Conservation (phyloP, 768 basidiomycete genomes). For the Lactifluus piperatus region DNA sequence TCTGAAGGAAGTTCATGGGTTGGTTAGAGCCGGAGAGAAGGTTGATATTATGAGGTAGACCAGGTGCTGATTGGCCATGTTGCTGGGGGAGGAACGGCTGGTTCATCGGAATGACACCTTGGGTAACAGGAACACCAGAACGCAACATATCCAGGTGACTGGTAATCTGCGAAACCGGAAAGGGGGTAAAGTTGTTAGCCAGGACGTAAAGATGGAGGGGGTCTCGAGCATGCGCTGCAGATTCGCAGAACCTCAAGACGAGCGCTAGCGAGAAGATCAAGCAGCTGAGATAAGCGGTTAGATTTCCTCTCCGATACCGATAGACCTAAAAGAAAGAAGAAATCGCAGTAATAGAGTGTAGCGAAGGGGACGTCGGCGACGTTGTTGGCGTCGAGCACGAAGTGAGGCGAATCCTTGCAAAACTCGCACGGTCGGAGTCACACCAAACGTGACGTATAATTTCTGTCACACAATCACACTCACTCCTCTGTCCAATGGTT, state of each 20-base stretch:
- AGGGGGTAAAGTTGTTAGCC: slow-evolving; percentile 7
- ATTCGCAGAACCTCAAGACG: slow-evolving; percentile 13
- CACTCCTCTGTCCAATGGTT: slow-evolving; percentile 44
- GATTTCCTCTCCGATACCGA: slow-evolving; percentile 15
- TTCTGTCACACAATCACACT: slow-evolving; percentile 5
- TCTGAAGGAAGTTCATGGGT: slow-evolving; percentile 26
- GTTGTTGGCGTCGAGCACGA: slow-evolving; percentile 21
- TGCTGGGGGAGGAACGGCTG: slow-evolving; percentile 33
- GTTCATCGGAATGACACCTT: slow-evolving; percentile 29
- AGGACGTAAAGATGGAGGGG: slow-evolving; percentile 19
- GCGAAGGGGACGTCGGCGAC: slow-evolving; percentile 13
- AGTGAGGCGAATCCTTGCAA: slow-evolving; percentile 20
- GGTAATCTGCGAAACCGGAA: slow-evolving; percentile 37
- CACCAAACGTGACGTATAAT: slow-evolving; percentile 12
- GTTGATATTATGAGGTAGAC: slow-evolving; percentile 32
- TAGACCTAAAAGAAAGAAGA: slow-evolving; percentile 9
- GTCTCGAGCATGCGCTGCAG: slow-evolving; percentile 21
- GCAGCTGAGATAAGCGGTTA: slow-evolving; percentile 21
- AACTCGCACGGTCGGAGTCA: slow-evolving; percentile 22
- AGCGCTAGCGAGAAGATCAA: slow-evolving; percentile 17
- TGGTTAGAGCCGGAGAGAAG: slow-evolving; percentile 29
- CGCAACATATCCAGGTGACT: slow-evolving; percentile 42
- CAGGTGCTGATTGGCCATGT: slow-evolving; percentile 31
- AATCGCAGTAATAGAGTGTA: slow-evolving; percentile 9
- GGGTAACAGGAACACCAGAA: slow-evolving; percentile 32